Conservation (phyloP, 495 filamentous ascomycete species). For the Jackrogersella multiformis region DNA sequence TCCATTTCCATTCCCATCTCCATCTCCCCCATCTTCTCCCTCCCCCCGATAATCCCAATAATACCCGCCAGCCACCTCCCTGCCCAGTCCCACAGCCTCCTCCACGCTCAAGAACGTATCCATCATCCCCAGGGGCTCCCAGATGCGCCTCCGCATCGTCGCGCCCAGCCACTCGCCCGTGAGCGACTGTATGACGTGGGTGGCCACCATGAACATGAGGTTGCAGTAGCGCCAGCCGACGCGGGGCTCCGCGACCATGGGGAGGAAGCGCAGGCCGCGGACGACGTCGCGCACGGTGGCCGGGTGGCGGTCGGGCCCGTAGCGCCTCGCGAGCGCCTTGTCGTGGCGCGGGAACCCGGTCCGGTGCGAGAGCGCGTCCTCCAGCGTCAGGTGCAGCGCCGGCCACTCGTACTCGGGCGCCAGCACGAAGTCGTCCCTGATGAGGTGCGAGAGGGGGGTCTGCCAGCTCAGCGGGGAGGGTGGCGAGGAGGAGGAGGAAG, state of each 20-base stretch:
- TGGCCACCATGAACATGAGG: conserved; percentile 58
- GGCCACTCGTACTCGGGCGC: conserved; percentile 52
- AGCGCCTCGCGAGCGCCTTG: conserved; percentile 19
- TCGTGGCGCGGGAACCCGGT: conserved; percentile 60
- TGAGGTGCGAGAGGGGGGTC: conserved; percentile 59
- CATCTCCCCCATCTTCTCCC: no score
- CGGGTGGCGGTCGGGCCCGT: conserved; percentile 2
- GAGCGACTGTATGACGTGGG: conserved; percentile 55
- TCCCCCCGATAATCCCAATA: conserved; percentile 40
- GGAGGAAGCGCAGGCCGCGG: conserved; percentile 56
- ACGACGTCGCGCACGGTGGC: conserved; percentile 43
- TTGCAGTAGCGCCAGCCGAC: conserved; percentile 62
- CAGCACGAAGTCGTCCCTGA: conserved; percentile 64
- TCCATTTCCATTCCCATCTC: no score
- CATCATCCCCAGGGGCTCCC: conserved; percentile 60
- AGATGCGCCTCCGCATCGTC: conserved; percentile 55
- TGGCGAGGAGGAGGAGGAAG: background rate
- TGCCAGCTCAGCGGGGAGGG: conserved; percentile 52
- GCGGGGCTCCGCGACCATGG: conserved; percentile 51
- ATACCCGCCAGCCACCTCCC: conserved; percentile 40
- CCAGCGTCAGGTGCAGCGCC: conserved; percentile 59
- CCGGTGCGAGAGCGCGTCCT: conserved; percentile 62
- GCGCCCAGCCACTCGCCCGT: conserved; percentile 56
- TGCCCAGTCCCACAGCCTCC: conserved; percentile 40
- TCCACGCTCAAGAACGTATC: conserved; percentile 59